Conservation (phyloP, 31 red algal species). For the Asparagopsis taxiformis region DNA sequence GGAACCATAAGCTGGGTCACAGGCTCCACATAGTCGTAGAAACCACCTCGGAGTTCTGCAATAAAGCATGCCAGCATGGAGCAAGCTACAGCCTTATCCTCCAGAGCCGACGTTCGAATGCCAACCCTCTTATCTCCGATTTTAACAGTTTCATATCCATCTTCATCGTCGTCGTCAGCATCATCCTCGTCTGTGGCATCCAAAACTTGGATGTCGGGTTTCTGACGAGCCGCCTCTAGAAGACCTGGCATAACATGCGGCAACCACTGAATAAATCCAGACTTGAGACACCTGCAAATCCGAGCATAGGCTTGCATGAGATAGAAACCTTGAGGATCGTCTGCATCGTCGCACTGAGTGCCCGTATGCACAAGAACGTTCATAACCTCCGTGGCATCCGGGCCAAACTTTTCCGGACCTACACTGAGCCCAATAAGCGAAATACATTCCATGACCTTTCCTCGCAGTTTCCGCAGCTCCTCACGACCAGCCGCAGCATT, state of each 20-base stretch:
- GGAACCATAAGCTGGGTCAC: constrained; percentile 92
- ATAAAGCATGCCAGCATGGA: constrained; percentile 92
- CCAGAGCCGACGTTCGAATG: constrained; percentile 88
- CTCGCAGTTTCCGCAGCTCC: constrained; percentile 79
- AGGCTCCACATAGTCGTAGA: constrained; percentile 85
- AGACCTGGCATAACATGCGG: constrained; percentile 96
- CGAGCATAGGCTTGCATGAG: constrained; percentile 99
- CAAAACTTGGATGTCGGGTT: constrained; percentile 93
- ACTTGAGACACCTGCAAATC: constrained; percentile 90
- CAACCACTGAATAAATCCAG: constrained; percentile 88
- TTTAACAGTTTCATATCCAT: constrained; percentile 84
- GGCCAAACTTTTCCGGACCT: constrained; percentile 85
- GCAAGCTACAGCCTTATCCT: constrained; percentile 93
- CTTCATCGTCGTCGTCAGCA: constrained; percentile 56
- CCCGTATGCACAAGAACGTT: constrained; percentile 84
- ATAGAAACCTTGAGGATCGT: constrained; percentile 95
- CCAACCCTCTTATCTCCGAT: constrained; percentile 94
- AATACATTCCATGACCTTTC: constrained; percentile 99
- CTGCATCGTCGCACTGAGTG: constrained; percentile 59
- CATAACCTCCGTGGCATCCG: constrained; percentile 94
- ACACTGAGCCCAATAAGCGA: constrained; percentile 96
- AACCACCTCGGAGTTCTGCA: constrained; percentile 82
- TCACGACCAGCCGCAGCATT: constrained; percentile 62
- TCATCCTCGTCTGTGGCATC: constrained; percentile 70
- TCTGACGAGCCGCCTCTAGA: constrained; percentile 70